Evolutionary conservation across 148 eudicot genomes (phyloP).

Genomic region (Camellia sinensis): DNA sequence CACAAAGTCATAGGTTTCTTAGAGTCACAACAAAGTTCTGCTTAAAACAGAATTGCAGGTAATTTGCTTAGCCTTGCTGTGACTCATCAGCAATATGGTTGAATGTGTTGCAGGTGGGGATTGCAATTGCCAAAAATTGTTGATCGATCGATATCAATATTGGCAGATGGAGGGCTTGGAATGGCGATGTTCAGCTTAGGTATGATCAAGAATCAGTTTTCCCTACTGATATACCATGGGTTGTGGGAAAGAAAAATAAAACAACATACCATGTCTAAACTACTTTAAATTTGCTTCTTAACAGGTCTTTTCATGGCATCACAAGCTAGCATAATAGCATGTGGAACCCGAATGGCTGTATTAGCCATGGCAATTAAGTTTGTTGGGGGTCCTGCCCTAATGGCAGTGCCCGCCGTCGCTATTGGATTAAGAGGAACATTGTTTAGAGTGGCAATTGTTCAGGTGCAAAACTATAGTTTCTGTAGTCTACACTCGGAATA

Average conservation of each 20-base stretch:
- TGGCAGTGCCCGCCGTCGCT: constrained; percentile 38
- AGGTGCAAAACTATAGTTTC: constrained; percentile 26
- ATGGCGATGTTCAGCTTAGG: constrained; percentile 75
- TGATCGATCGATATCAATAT: constrained; percentile 36
- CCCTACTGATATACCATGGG: background rate
- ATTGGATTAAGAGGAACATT: constrained; percentile 39
- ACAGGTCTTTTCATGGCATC: constrained; percentile 58
- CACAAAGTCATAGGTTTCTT: constrained; percentile 10
- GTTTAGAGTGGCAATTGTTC: constrained; percentile 44
- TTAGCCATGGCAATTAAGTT: constrained; percentile 40
- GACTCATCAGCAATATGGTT: constrained; percentile 3
- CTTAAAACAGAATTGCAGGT: background rate
- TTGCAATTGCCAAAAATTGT: constrained; percentile 44
- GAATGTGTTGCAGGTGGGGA: constrained; percentile 34
- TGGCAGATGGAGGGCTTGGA: constrained; percentile 57
- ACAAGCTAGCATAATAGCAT: constrained; percentile 38
- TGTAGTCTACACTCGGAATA: background rate
- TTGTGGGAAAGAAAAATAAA: background rate
- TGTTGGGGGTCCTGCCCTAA: constrained; percentile 40
- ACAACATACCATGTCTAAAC: background rate
- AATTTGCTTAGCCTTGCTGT: background rate
- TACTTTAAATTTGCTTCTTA: constrained; percentile 2
- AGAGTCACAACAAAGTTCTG: background rate
- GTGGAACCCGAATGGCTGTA: constrained; percentile 37
- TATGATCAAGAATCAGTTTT: constrained; percentile 10